Percentiles rank a stretch among this genome's conserved stretches.
Evolutionary conservation across 164 flowering plant genomes (phyloP).

Genomic region (Sedum album): DNA sequence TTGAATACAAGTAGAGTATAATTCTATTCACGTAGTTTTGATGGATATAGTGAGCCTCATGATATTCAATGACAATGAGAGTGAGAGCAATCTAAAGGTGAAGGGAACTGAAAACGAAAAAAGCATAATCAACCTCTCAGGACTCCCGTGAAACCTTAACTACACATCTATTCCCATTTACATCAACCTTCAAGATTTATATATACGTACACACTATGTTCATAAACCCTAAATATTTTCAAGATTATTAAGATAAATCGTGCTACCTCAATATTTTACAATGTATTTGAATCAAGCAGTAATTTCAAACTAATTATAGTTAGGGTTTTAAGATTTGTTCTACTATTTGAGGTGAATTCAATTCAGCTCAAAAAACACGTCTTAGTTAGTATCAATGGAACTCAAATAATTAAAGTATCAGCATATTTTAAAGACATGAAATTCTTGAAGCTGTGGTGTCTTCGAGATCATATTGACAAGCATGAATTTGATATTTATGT

Average conservation of each 20-base stretch:
- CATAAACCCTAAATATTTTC: too few relatives aligned
- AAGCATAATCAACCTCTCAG: not conserved
- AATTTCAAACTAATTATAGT: not conserved
- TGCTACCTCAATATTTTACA: too few relatives aligned
- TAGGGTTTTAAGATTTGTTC: too few relatives aligned
- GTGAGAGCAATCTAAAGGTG: not conserved
- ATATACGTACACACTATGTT: too few relatives aligned
- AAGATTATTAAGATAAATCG: too few relatives aligned
- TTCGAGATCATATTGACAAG: not conserved
- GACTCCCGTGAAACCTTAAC: constrained; percentile 4
- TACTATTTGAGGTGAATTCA: too few relatives aligned
- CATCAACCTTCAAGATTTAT: not conserved
- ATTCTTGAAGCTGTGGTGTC: not conserved
- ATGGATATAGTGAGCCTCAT: not conserved
- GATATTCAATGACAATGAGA: constrained; percentile 1
- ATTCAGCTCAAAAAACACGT: too few relatives aligned
- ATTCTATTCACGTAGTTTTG: not conserved
- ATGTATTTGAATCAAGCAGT: not conserved
- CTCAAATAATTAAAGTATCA: too few relatives aligned
- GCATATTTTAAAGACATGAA: too few relatives aligned
- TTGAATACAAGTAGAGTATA: not conserved
- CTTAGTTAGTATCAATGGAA: too few relatives aligned
- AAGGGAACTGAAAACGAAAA: not conserved
- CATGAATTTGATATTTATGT: not conserved
- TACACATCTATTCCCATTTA: not conserved